Conservation (phyloP, 306 rosid species). For the Amphicarpaea edgeworthii region DNA sequence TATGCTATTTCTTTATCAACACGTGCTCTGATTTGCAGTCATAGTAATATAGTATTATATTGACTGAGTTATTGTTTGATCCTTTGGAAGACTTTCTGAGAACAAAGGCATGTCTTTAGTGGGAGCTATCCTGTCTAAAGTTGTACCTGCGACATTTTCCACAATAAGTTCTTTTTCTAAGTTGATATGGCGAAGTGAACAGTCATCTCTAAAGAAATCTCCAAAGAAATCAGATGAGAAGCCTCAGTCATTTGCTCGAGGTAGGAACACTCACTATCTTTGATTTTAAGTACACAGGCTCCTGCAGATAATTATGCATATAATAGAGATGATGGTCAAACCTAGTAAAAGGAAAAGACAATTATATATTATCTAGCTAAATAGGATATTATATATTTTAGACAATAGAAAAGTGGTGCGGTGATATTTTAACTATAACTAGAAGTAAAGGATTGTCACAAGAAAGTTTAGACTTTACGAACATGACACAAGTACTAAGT, state of each 20-base stretch:
- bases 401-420: background rate
- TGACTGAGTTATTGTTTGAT: slow-evolving; percentile 44
- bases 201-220: slow-evolving; percentile 63
- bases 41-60: slow-evolving; percentile 32
- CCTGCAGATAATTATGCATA: slow-evolving; percentile 33
- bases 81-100: slow-evolving; percentile 76
- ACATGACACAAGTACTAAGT: background rate
- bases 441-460: slow-evolving; percentile 24
- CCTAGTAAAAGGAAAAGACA: slow-evolving; percentile 23
- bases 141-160: slow-evolving; percentile 89
- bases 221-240: slow-evolving; percentile 67
- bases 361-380: background rate
- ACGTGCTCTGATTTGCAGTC: slow-evolving; percentile 19
- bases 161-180: slow-evolving; percentile 90
- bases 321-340: background rate
- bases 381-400: slow-evolving; percentile 31
- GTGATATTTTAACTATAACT: slow-evolving; percentile 17
- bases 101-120: slow-evolving; percentile 89
- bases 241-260: slow-evolving; percentile 88
- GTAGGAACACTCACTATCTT: slow-evolving; percentile 53
- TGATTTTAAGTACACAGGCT: slow-evolving; percentile 20
- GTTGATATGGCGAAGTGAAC: slow-evolving; percentile 87
- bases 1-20: slow-evolving; percentile 8
- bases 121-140: slow-evolving; percentile 93
- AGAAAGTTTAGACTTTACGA: slow-evolving; percentile 28